phyloP scores from a whole-genome alignment of 495 filamentous ascomycete genomes.

The Xylaria curta region DNA sequence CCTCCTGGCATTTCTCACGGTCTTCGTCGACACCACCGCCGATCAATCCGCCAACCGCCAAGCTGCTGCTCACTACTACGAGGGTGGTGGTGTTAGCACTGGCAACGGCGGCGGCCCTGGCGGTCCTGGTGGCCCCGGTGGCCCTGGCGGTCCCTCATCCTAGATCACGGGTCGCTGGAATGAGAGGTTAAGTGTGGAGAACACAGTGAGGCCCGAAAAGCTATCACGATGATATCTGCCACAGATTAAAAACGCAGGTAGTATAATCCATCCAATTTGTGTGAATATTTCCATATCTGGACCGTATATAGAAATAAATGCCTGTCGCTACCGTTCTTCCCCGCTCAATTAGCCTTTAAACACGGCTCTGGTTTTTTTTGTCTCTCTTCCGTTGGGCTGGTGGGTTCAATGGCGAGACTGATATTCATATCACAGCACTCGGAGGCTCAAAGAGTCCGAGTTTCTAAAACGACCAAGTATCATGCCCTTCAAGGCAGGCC shows the following conservation, averaged over 20 bases:
- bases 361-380: not conserved
- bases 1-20: slow-evolving; percentile 46
- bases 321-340: slow-evolving; percentile 7
- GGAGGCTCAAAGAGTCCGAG: not conserved
- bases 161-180: not conserved
- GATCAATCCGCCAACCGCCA: slow-evolving; percentile 51
- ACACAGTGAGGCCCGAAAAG: not conserved
- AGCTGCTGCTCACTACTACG: slow-evolving; percentile 40
- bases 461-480: not conserved
- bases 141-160: not conserved
- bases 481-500: not conserved
- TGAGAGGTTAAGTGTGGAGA: not conserved
- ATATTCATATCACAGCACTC: not conserved
- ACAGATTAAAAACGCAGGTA: not conserved
- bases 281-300: slow-evolving; percentile 2
- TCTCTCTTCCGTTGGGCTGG: not conserved
- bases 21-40: slow-evolving; percentile 58
- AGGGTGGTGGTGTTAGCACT: slow-evolving; percentile 35
- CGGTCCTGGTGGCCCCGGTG: slow-evolving; percentile 13
- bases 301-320: slow-evolving; percentile 5
- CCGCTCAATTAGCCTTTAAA: not conserved
- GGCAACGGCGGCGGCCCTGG: slow-evolving; percentile 30
- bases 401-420: not conserved
- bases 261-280: not conserved
- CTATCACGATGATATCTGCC: not conserved